These are phyloP conservation scores for Annona cherimola DNA, from an alignment of 164 flowering plant genomes.

Conservation along the genomic window DNA sequence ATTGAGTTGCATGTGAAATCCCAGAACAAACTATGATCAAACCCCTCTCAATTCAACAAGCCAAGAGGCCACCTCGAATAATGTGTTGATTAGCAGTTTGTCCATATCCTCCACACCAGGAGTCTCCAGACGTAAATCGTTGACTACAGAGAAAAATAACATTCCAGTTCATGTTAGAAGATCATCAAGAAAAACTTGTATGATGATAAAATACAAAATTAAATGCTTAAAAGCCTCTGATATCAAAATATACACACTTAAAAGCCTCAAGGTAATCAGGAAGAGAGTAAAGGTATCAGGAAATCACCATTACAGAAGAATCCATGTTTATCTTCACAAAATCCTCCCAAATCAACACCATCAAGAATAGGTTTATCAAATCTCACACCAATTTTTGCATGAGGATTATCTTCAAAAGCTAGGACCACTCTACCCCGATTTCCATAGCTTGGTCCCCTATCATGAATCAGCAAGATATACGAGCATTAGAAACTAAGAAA, in stretches of 20 bases:
- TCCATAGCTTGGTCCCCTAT: conserved; percentile 74
- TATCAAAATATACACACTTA: not conserved
- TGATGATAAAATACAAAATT: not conserved
- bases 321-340: conserved; percentile 67
- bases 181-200: not conserved
- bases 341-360: conserved; percentile 88
- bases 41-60: not conserved
- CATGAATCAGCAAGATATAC: not conserved
- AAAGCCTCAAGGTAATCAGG: not conserved
- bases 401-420: conserved; percentile 69
- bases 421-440: conserved; percentile 66
- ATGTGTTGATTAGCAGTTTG: conserved; percentile 59
- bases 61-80: conserved; percentile 62
- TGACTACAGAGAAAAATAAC: conserved; percentile 29
- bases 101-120: conserved; percentile 58
- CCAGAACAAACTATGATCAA: not conserved
- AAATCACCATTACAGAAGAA: conserved; percentile 77
- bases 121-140: conserved; percentile 67
- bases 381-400: conserved; percentile 73
- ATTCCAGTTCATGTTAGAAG: not conserved
- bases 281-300: not conserved
- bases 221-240: not conserved
- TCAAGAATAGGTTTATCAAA: conserved; percentile 74
- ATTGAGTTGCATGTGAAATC: not conserved
- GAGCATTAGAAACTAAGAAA: not conserved